Evolutionary conservation across 208 protist genomes (phyloP).

Genomic region (Leptomonas seymouri): DNA sequence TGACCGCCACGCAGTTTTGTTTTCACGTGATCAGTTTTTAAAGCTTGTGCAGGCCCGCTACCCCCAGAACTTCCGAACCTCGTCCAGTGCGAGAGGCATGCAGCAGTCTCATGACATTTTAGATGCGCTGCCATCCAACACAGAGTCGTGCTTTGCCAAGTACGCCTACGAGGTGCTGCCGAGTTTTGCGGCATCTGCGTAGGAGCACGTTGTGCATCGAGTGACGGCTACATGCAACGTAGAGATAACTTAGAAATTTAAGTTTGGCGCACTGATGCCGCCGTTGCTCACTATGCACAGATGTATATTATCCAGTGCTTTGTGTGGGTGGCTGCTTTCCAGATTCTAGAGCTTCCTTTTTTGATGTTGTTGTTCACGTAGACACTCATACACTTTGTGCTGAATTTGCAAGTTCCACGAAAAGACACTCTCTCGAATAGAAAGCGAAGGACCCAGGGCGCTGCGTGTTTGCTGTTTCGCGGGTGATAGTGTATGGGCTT

Average conservation of each 20-base stretch:
- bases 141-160: slow-evolving; percentile 67
- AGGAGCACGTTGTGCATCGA: not conserved
- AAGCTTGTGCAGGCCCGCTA: slow-evolving; percentile 20
- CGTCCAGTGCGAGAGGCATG: not conserved
- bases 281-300: not conserved
- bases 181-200: not conserved
- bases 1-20: not conserved
- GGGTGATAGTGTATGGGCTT: no score
- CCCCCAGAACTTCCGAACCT: not conserved
- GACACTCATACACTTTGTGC: no score
- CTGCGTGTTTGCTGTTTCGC: no score
- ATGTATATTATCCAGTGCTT: not conserved
- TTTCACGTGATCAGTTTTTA: slow-evolving; percentile 26
- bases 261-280: not conserved
- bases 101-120: slow-evolving; percentile 30
- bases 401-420: no score
- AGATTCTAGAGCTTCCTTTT: not conserved
- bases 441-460: no score
- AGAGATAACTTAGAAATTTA: not conserved
- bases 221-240: no score
- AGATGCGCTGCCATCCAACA: slow-evolving; percentile 66
- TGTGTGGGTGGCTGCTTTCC: not conserved
- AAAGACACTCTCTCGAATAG: no score
- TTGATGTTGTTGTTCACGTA: not conserved
- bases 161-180: slow-evolving; percentile 48